Evolutionary conservation across 306 rosid species (phyloP), one percentile per base, ranked within the genome.

Genomic region (Neltuma alba): DNA sequence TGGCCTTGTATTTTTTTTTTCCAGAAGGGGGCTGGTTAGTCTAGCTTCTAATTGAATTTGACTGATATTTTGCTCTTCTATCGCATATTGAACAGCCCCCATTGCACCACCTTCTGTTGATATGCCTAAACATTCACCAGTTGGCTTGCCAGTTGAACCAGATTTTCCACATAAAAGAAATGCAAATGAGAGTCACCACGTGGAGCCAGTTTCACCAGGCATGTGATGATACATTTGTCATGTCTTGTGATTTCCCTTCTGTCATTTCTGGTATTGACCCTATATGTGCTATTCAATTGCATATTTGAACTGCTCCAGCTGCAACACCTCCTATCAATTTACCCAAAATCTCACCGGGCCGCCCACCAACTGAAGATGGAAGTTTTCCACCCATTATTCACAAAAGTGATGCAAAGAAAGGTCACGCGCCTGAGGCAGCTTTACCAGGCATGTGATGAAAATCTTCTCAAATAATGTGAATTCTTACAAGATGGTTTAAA

Each of bases 311-410:
- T 68, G 87, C 80, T 55, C 85, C 92, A 65, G 81, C 71, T 81
- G 85, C 66, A 65, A 47, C 79, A 58, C 83, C 90, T 71, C 67
- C 83, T 14, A 55, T 60, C 50, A 81, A 47, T 77, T 64, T 74
- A 50, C 90, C 96, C 27, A 85, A 28, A 36, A 48, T 48, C 84
- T 72, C 89, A 60, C 86, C 93, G 9, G 75, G 25, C 70, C 62
- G 76, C 50, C 79, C 65, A 9, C 85, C 89, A 60, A 58, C 69
- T 18, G 52, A 45, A 63, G 86, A 87, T 52, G 88, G 75, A 76
- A 76, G 60, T 72, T 82, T 86, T 28, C 89, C 96, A 55, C 82
- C 89, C 71, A 69, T 61, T 57, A 33, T 75, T 70, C 82, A 45
- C 48, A 80, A 41, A 37, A 70, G 83, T 55, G 81, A 76, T 79